Evolutionary conservation across 2,329 filamentous ascomycete genomes (phyloP).

Genomic region (Ophiostoma himal-ulmi): DNA sequence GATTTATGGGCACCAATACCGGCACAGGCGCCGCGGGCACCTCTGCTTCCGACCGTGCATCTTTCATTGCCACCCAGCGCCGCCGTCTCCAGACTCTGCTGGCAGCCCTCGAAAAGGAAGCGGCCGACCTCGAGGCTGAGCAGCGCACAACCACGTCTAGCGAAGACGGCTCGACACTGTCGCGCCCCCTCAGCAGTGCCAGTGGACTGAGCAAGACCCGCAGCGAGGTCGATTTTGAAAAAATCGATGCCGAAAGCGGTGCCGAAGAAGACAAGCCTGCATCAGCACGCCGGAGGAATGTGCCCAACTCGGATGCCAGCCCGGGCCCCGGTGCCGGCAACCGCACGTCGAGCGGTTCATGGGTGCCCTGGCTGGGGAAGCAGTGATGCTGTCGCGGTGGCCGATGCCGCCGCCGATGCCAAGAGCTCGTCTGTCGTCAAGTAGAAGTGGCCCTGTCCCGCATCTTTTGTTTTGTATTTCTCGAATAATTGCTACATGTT

Average conservation of each 20-base stretch:
- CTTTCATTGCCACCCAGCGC: conserved; percentile 71
- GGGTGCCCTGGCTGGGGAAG: conserved; percentile 47
- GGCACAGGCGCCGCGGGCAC: conserved; percentile 29
- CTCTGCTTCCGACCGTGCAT: conserved; percentile 52
- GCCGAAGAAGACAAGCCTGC: conserved; percentile 43
- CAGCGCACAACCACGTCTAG: background rate
- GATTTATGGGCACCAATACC: conserved; percentile 28
- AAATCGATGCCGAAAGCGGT: conserved; percentile 67
- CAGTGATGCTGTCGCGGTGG: conserved; percentile 33
- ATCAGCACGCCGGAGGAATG: conserved; percentile 27
- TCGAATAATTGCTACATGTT: background rate
- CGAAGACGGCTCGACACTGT: conserved; percentile 18
- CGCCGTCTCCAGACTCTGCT: conserved; percentile 70
- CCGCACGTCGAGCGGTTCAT: conserved; percentile 34
- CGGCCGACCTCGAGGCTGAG: conserved; percentile 47
- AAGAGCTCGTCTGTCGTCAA: conserved; percentile 39
- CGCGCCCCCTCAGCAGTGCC: conserved; percentile 45
- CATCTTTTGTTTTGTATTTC: background rate
- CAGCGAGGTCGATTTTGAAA: conserved; percentile 85
- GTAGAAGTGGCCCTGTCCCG: conserved; percentile 19
- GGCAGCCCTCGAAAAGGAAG: conserved; percentile 73
- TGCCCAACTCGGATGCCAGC: conserved; percentile 19
- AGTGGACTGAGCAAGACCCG: conserved; percentile 71
- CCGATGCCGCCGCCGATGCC: conserved; percentile 27
- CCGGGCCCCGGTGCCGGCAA: conserved; percentile 17